These are phyloP conservation scores for Aspergillus intermedius DNA, from an alignment of 2,329 filamentous ascomycete genomes.

Conservation along the genomic window DNA sequence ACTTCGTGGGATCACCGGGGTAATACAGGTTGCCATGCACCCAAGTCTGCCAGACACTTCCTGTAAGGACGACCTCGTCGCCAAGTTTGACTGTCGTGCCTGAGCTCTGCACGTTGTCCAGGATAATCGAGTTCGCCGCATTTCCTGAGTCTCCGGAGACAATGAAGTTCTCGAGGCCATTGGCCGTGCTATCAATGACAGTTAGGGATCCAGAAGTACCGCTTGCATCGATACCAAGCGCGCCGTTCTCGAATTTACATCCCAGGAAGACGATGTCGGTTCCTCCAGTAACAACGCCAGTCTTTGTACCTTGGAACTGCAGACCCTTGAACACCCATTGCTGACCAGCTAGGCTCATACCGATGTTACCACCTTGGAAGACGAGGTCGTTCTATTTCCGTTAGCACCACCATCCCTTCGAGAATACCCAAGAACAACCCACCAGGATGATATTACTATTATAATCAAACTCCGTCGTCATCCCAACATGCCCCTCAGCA, in stretches of 20 bases:
- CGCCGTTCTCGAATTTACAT: constrained; percentile 17
- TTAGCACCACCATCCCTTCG: constrained; percentile 1
- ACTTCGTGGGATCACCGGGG: constrained; percentile 9
- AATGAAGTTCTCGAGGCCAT: constrained; percentile 11
- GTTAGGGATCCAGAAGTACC: constrained; percentile 18
- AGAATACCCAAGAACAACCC: constrained; percentile 2
- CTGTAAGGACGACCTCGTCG: constrained; percentile 15
- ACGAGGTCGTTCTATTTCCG: constrained; percentile 16
- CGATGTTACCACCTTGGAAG: constrained; percentile 24
- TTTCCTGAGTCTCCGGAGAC: constrained; percentile 21
- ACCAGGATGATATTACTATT: constrained; percentile 26
- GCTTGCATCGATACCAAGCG: constrained; percentile 19
- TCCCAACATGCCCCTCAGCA: constrained; percentile 27
- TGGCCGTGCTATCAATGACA: constrained; percentile 14
- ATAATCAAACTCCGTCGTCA: constrained; percentile 25
- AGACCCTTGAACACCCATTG: constrained; percentile 40
- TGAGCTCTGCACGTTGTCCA: constrained; percentile 24
- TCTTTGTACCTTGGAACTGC: constrained; percentile 56
- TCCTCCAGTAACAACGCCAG: constrained; percentile 41
- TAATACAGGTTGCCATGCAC: constrained; percentile 27
- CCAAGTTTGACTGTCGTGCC: constrained; percentile 22
- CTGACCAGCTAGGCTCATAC: constrained; percentile 26
- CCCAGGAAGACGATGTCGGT: constrained; percentile 21
- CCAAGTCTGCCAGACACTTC: constrained; percentile 20
- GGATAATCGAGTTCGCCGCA: constrained; percentile 23